A percentile compares a stretch with the other conserved stretches of the same genome.
These are phyloP conservation scores for Globisporangium radiosum DNA, from an alignment of 352 stramenopile genomes.

Conservation along the genomic window DNA sequence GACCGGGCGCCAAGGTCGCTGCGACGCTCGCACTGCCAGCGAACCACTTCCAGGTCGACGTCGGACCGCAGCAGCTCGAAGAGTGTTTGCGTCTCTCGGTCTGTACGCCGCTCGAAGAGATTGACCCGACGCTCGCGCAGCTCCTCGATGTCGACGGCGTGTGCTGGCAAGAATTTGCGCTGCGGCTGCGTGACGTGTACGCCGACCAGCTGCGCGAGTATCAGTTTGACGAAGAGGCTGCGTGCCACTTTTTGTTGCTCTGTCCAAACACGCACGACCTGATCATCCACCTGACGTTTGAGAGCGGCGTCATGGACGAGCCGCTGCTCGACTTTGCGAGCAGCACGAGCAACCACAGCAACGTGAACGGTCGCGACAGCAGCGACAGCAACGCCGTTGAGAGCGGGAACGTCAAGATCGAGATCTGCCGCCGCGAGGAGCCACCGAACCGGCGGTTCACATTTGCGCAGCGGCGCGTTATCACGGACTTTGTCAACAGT, in stretches of 20 bases:
- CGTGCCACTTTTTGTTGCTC: constrained; percentile 72
- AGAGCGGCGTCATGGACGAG: constrained; percentile 25
- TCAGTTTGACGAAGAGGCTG: constrained; percentile 69
- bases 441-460: constrained; percentile 73
- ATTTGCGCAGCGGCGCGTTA: constrained; percentile 70
- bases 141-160: constrained; percentile 60
- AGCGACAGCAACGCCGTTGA: not conserved
- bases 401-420: constrained; percentile 28
- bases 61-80: constrained; percentile 77
- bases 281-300: constrained; percentile 83
- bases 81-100: constrained; percentile 78
- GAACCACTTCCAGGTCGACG: constrained; percentile 62
- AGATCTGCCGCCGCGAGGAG: constrained; percentile 84
- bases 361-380: constrained; percentile 9
- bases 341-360: constrained; percentile 17
- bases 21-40: constrained; percentile 38
- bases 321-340: constrained; percentile 10
- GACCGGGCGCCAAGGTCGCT: constrained; percentile 44
- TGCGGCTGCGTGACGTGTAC: constrained; percentile 74
- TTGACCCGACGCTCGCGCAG: constrained; percentile 71
- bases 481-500: constrained; percentile 83
- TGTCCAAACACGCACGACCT: constrained; percentile 80
- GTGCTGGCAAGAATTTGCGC: constrained; percentile 71
- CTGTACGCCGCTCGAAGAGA: constrained; percentile 65
- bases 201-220: constrained; percentile 79